phyloP scores from a whole-genome alignment of 768 basidiomycete species.

The Trametes meyenii region DNA sequence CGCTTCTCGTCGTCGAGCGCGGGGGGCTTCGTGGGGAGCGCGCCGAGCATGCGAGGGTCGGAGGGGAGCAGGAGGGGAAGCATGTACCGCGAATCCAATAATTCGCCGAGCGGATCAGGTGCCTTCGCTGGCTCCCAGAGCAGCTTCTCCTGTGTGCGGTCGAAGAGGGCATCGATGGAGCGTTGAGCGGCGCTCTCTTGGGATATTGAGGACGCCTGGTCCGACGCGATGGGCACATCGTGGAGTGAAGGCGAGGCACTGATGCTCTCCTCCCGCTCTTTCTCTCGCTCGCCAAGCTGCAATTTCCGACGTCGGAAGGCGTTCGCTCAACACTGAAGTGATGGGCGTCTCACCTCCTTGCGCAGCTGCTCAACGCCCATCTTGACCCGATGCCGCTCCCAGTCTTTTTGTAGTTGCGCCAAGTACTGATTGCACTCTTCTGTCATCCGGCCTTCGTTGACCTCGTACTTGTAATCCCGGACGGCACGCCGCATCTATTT shows the following conservation, averaged over 20 bases:
- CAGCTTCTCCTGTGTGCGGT: constrained; percentile 61
- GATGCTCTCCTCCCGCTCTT: constrained; percentile 56
- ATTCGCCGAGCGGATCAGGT: constrained; percentile 84
- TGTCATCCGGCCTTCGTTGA: constrained; percentile 88
- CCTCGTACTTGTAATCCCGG: constrained; percentile 91
- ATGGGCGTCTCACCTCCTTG: constrained; percentile 62
- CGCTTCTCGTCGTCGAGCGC: constrained; percentile 38
- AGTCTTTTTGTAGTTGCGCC: constrained; percentile 94
- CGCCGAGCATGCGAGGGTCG: constrained; percentile 76
- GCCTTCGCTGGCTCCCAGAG: constrained; percentile 79
- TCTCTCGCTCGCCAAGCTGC: constrained; percentile 71
- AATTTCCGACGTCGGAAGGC: constrained; percentile 4
- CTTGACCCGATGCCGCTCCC: constrained; percentile 91
- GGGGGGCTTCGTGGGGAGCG: constrained; percentile 55
- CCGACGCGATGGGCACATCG: constrained; percentile 21
- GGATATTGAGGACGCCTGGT: constrained; percentile 36
- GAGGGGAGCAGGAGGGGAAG: constrained; percentile 84
- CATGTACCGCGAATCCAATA: constrained; percentile 93
- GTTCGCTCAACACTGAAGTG: not conserved
- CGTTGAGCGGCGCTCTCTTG: constrained; percentile 45
- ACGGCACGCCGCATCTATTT: constrained; percentile 91
- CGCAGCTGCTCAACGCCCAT: constrained; percentile 83
- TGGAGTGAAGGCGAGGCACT: constrained; percentile 43
- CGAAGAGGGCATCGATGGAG: constrained; percentile 81
- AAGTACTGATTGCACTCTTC: constrained; percentile 96